Evolutionary conservation across 176 grass and related monocot species (phyloP).

Genomic region (Triticum monococcum): DNA sequence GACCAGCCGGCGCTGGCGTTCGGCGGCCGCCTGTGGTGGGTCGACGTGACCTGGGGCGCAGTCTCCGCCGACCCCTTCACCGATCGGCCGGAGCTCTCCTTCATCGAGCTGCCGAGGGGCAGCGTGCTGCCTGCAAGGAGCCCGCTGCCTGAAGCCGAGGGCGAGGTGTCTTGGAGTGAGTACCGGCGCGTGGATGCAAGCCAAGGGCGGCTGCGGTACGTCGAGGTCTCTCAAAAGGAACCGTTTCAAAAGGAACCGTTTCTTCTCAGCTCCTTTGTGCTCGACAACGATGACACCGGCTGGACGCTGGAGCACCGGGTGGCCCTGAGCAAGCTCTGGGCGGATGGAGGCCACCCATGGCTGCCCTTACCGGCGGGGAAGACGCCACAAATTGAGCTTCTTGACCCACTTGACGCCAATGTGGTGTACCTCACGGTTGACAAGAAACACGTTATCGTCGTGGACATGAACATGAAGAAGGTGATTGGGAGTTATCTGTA

Average conservation of each 20-base stretch:
- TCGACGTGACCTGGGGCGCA: constrained; percentile 11
- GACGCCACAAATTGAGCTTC: constrained; percentile 1
- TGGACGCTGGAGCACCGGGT: constrained; percentile 30
- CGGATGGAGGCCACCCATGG: neutral
- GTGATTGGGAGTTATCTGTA: neutral
- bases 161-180: neutral
- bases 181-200: constrained; percentile 23
- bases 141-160: neutral
- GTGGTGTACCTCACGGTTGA: constrained; percentile 13
- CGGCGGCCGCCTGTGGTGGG: constrained; percentile 19
- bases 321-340: neutral
- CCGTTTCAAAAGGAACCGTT: neutral
- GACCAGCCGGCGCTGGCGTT: neutral
- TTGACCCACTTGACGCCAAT: constrained; percentile 20
- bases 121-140: constrained; percentile 2
- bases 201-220: constrained; percentile 29
- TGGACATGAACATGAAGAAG: constrained; percentile 21
- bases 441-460: neutral
- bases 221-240: constrained; percentile 22
- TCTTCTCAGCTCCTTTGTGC: constrained; percentile 6
- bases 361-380: neutral
- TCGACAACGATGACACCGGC: neutral
- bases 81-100: constrained; percentile 4
- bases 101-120: constrained; percentile 33
- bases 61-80: neutral